Percentiles rank a stretch among this genome's conserved stretches.
These are phyloP conservation scores for Pseudotsuga menziesii DNA, from an alignment of 75 land plant species.

Conservation along the genomic window DNA sequence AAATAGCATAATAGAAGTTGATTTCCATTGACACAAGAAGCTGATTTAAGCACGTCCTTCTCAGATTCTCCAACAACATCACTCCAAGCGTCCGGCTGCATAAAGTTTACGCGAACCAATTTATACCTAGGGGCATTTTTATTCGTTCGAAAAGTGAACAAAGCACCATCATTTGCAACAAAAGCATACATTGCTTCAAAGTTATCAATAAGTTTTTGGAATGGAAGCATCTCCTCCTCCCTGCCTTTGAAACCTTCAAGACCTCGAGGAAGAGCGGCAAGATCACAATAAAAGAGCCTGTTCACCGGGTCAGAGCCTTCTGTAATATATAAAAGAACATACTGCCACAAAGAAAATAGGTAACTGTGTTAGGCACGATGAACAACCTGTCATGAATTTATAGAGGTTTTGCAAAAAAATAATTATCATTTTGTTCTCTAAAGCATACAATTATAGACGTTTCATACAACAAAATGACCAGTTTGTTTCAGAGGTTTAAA, in stretches of 20 bases:
- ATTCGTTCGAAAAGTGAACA: constrained; percentile 90
- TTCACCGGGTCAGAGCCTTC: constrained; percentile 90
- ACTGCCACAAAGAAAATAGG: constrained; percentile 6
- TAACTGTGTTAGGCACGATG: not conserved
- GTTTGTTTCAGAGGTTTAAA: no score
- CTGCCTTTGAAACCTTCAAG: constrained; percentile 45
- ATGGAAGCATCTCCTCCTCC: constrained; percentile 67
- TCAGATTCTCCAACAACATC: constrained; percentile 73
- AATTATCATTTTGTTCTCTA: no score
- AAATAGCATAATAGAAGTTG: constrained; percentile 69
- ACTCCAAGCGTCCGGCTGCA: constrained; percentile 60
- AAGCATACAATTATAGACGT: no score
- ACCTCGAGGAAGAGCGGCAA: constrained; percentile 56
- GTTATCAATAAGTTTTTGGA: constrained; percentile 71
- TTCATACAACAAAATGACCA: no score
- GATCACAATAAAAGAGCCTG: constrained; percentile 76
- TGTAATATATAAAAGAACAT: constrained; percentile 39
- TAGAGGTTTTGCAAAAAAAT: not conserved
- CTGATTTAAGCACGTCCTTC: constrained; percentile 76
- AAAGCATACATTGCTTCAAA: constrained; percentile 78
- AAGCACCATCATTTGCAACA: constrained; percentile 82
- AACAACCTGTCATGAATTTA: not conserved
- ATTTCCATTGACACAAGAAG: constrained; percentile 47
- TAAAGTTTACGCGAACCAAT: constrained; percentile 60
- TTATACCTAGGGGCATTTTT: constrained; percentile 93